phyloP scores from a whole-genome alignment of 2,329 filamentous ascomycete genomes.

The Pseudogymnoascus sp. region DNA sequence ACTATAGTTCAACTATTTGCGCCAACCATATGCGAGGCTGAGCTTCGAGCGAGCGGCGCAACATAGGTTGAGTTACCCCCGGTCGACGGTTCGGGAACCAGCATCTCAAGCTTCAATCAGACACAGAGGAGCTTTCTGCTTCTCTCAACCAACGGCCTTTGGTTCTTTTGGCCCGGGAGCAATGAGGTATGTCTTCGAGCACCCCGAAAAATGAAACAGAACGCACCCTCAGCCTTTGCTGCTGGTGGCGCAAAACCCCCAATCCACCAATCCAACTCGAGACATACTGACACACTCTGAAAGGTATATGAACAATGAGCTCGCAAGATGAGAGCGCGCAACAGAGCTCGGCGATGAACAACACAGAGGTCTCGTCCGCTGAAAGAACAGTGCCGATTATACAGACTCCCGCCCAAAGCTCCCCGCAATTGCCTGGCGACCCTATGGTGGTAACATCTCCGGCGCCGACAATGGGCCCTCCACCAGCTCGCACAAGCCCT shows the following conservation, averaged over 20 bases:
- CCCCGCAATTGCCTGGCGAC: slow-evolving; percentile 47
- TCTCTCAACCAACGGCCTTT: slow-evolving; percentile 12
- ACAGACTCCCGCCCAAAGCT: slow-evolving; percentile 47
- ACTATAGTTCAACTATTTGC: not conserved
- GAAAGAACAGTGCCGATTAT: slow-evolving; percentile 46
- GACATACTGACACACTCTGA: slow-evolving; percentile 17
- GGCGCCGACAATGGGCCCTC: slow-evolving; percentile 32
- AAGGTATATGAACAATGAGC: slow-evolving; percentile 28
- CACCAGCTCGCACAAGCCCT: slow-evolving; percentile 27
- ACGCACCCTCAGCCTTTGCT: not conserved
- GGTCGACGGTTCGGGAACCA: slow-evolving; percentile 22
- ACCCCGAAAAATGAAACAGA: slow-evolving; percentile 8
- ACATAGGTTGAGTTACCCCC: slow-evolving; percentile 16
- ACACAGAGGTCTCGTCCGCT: slow-evolving; percentile 21
- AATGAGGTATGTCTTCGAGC: slow-evolving; percentile 24
- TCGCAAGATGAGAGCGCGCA: slow-evolving; percentile 24
- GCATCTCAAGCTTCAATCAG: slow-evolving; percentile 19
- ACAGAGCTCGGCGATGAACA: slow-evolving; percentile 23
- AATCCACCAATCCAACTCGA: slow-evolving; percentile 8
- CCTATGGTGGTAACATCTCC: slow-evolving; percentile 53
- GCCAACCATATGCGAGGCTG: slow-evolving; percentile 23
- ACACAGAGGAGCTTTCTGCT: slow-evolving; percentile 23
- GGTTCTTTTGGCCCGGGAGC: slow-evolving; percentile 17
- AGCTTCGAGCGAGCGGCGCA: slow-evolving; percentile 18
- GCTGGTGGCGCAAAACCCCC: slow-evolving; percentile 7